Evolutionary conservation across 129 eudicot genomes (phyloP), one percentile per base, ranked within the genome.

Genomic region (Sambucus nigra): DNA sequence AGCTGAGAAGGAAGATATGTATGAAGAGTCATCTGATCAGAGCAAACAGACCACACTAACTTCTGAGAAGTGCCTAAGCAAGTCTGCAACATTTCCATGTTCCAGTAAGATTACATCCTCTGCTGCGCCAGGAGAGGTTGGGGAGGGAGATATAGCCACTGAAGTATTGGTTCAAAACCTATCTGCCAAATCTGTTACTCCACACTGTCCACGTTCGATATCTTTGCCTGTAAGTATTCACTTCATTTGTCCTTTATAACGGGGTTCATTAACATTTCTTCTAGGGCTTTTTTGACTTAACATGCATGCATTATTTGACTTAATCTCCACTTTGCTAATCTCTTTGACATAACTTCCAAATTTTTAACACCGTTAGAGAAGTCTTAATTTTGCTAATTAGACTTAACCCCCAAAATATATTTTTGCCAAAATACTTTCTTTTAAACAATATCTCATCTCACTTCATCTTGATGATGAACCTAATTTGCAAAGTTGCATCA

Each of bases 191-290:
- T 57, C 72, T 35, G 42, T 35, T 32, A 59, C 46, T 62, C 58
- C 50, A 32, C 22, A 78, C 11, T 59, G 18, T 59, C 25, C 53
- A 20, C 69, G 71, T 50, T 73, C 89, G n/a, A 28, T 47, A 35
- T 77, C 94, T 60, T 32, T 75, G 75, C 94, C 94, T 64, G 96
- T 88, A 80, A 88, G 96, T 80, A 55, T 35, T 29, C 46, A 27
- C 5, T 39, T 5, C 20, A 29, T 19, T 40, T 47, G 7, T 26
- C 26, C 17, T 44, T 25, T 5, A 13, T 17, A 23, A 7, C 28
- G 17, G 25, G 31, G 17, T 3, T 65, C 27, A 8, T 40, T 53
- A 21, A n/a, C 56, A 31, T n/a, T n/a, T n/a, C n/a, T n/a, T n/a
- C n/a, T n/a, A n/a, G n/a, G n/a, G n/a, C n/a, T n/a, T n/a, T n/a